phyloP scores from a whole-genome alignment of 2,329 filamentous ascomycete species.

The Nigrospora oryzae region DNA sequence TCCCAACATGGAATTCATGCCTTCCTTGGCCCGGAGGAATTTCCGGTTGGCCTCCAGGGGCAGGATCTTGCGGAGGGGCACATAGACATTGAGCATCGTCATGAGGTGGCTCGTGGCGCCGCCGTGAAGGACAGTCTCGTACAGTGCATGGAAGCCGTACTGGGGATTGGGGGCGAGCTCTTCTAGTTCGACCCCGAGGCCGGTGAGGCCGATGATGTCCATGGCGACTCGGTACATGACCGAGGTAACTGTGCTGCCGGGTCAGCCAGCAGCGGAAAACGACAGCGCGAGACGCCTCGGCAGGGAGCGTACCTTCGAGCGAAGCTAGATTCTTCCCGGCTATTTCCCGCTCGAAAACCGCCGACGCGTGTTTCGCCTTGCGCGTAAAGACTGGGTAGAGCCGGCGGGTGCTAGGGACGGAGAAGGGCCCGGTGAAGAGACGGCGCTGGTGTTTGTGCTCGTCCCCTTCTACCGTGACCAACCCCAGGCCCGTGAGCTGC shows the following conservation, averaged over 20 bases:
- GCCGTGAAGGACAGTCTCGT: conserved; percentile 21
- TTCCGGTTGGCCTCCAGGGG: conserved; percentile 28
- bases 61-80: conserved; percentile 23
- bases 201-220: conserved; percentile 23
- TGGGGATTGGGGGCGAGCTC: conserved; percentile 9
- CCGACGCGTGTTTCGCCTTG: conserved; percentile 20
- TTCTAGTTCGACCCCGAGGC: conserved; percentile 23
- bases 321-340: conserved; percentile 8
- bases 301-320: conserved; percentile 15
- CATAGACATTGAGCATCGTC: conserved; percentile 19
- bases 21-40: conserved; percentile 23
- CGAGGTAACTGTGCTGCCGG: conserved; percentile 11
- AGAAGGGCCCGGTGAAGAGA: conserved; percentile 25
- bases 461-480: conserved; percentile 27
- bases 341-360: conserved; percentile 18
- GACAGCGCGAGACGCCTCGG: too few relatives aligned
- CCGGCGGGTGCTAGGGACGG: conserved; percentile 23
- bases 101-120: conserved; percentile 17
- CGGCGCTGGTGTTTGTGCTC: conserved; percentile 24
- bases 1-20: conserved; percentile 24
- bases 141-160: conserved; percentile 19
- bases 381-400: conserved; percentile 26
- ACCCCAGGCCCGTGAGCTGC: conserved; percentile 24
- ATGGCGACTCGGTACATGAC: conserved; percentile 21
- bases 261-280: not conserved